Base-by-base conservation (phyloP, 1,284 basidiomycete genomes). In the Anthracocystis walkeri region DNA sequence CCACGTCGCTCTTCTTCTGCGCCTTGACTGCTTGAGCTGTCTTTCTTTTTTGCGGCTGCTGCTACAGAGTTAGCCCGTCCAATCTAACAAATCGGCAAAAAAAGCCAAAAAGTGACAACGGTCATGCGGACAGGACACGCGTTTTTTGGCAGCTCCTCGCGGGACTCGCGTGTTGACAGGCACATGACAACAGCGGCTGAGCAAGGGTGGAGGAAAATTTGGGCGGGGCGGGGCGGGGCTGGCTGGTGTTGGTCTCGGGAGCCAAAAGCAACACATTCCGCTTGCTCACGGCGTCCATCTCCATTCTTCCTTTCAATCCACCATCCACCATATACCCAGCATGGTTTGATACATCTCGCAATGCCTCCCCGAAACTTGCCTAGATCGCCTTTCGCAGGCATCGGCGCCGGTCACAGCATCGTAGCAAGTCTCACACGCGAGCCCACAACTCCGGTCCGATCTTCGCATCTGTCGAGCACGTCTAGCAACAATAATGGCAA, bases 381-480 rank as follows among this genome's bases (percentile, higher is more conserved):
- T 4, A 64, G 55, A 20, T 74, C 71, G 45, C 71, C 71, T 2
- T 68, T 74, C 25, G 71, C 71, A 29, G 65, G 71, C 44, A 67
- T 68, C 29, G 65, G 71, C 11, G 61, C 65, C 6, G 71, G 65
- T 1, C 48, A 58, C 48, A 65, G 50, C 58, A 68, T 65, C 21
- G 51, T 74, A 8, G 58, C 65, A 4, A 59, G 27, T n/a, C 48
- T 62, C 10, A 12, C 55, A 3, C 62, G 62, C 29, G 58, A 61
- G 10, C 62, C 68, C 12, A 18, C 58, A 1, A 58, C 71, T 3
- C 65, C 71, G 2, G 21, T 41, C 14, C 70, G 61, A 31, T 8
- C 50, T 25, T 44, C 49, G 2, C 58, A 45, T 49, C 44, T 20
- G 1, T 16, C 54, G n/a, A 50, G 25, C 53, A 31, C 49, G 14